Base-by-base conservation (phyloP, 805 yeast genomes). In the Metschnikowia similis region DNA sequence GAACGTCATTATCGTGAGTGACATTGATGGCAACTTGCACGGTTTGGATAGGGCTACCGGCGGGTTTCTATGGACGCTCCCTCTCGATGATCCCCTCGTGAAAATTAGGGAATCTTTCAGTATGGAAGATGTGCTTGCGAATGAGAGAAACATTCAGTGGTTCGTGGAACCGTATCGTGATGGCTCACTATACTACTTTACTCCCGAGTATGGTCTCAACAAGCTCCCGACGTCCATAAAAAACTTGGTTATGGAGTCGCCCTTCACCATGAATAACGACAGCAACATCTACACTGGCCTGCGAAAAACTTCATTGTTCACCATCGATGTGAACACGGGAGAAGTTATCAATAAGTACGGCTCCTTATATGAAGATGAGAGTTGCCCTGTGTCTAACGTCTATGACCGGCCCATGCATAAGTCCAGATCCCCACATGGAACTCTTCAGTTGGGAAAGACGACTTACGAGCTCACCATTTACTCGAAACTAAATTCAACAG, bases 261-360 rank as follows among this genome's bases (percentile, higher is more conserved):
- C 99, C 0, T 88, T 92, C 65, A 84, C 94, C 2, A 66, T 89
- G 26, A 70, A 68, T 47, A 82, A 85, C 3, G 87, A 83, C 55
- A 94, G 89, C 62, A 88, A 87, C 58, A 80, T 89, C 2, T 94
- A 90, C 66, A 91, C 97, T 0, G 99, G 99, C 3, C 75, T 83
- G 5, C 74, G 94, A 50, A 80, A 77, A 46, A 83, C 98, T 0
- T 82, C 89, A 0, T 75, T 94, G 51, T 87, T 84, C 59, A 80
- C 88, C 2, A 75, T 92, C 21, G 83, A 91, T 64, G 77, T 89
- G 3, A 69, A 71, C 27, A 84, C 87, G 0, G 99, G 99, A 1
- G 81, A 83, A 52, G 72, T 92, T 8, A 54, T 86, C 2, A 80
- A 84, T 13, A 79, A 83, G 0, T 91, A 79, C 65, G 97, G 95